Evolutionary conservation across 2,329 filamentous ascomycete species (phyloP).

Genomic region (Hypoxylon sp.): DNA sequence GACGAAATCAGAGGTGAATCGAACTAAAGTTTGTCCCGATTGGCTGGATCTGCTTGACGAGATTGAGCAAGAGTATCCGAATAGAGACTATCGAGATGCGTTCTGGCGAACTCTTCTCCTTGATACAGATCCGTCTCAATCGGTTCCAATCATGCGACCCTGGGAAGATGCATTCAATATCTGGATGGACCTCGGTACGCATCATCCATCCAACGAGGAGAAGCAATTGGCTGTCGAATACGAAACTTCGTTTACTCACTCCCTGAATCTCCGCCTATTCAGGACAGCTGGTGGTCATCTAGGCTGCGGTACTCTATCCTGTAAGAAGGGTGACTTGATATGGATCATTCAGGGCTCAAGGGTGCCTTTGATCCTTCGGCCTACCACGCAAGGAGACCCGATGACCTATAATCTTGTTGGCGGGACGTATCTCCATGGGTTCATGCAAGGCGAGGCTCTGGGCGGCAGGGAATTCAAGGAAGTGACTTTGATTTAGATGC

Average conservation of each 20-base stretch:
- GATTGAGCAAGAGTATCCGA: conserved; percentile 39
- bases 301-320: conserved; percentile 44
- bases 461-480: conserved; percentile 23
- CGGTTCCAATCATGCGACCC: conserved; percentile 35
- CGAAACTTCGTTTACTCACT: conserved; percentile 46
- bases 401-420: conserved; percentile 40
- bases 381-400: not conserved
- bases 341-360: conserved; percentile 46
- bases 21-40: conserved; percentile 25
- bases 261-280: conserved; percentile 43
- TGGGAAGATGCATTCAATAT: conserved; percentile 43
- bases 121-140: conserved; percentile 35
- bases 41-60: conserved; percentile 40
- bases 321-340: conserved; percentile 36
- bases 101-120: conserved; percentile 45
- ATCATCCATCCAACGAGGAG: conserved; percentile 25
- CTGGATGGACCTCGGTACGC: conserved; percentile 37
- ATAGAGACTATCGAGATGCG: conserved; percentile 34
- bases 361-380: conserved; percentile 43
- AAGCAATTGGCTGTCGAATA: conserved; percentile 32
- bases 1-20: conserved; percentile 41
- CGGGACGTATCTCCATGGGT: conserved; percentile 45
- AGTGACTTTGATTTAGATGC: conserved; percentile 35
- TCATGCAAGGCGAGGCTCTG: conserved; percentile 46
- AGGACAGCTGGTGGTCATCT: conserved; percentile 40